Evolutionary conservation across 805 yeast genomes (phyloP).

Genomic region (Starmerella vaccinii): DNA sequence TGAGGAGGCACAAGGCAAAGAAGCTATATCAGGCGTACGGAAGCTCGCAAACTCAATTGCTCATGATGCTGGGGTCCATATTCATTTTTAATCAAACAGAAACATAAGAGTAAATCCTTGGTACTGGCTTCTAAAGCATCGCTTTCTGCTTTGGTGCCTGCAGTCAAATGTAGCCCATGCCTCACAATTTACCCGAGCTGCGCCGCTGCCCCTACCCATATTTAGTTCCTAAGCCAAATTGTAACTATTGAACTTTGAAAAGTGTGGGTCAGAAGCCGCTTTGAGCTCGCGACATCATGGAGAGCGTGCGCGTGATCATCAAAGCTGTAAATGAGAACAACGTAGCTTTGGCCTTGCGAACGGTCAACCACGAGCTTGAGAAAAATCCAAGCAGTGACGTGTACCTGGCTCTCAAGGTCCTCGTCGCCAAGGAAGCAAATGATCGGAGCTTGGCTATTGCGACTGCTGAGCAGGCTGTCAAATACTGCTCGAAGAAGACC

Average conservation of each 20-base stretch:
- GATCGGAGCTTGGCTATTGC: conserved; percentile 14
- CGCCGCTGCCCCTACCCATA: no score
- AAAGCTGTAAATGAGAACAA: conserved; percentile 45
- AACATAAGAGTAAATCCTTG: no score
- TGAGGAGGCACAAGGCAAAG: conserved; percentile 12
- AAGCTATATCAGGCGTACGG: conserved; percentile 7
- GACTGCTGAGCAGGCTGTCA: conserved; percentile 17
- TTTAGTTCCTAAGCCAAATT: no score
- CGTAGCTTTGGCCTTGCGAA: conserved; percentile 43
- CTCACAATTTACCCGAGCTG: no score
- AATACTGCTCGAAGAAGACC: conserved; percentile 13
- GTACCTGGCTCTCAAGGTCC: conserved; percentile 29
- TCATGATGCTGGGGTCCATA: conserved; percentile 14
- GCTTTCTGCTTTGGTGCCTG: no score
- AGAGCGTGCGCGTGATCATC: conserved; percentile 17
- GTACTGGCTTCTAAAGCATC: no score
- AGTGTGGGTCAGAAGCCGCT: background rate
- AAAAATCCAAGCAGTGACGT: conserved; percentile 50
- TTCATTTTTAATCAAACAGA: background rate
- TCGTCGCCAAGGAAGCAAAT: conserved; percentile 10
- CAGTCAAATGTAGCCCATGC: no score
- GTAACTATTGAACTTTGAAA: no score
- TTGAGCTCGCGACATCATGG: conserved; percentile 7
- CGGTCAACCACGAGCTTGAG: conserved; percentile 40
- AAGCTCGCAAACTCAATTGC: conserved; percentile 7